Evolutionary conservation across 225 moss, liverwort and hornwort genomes (phyloP).

Genomic region (Anthoceros angustus): DNA sequence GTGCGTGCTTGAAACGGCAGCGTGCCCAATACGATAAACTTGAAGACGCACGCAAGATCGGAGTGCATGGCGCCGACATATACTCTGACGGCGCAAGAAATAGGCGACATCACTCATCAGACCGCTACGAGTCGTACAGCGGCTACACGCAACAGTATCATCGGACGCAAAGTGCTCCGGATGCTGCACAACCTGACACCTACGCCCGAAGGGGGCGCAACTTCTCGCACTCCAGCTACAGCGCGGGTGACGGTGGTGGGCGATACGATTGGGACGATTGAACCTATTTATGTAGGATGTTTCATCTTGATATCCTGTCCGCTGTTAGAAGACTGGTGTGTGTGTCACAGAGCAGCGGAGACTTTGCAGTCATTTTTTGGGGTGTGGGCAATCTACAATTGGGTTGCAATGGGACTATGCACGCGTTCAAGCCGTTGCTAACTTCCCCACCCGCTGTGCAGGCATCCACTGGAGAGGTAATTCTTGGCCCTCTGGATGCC

Average conservation of each 20-base stretch:
- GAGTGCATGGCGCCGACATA: background rate
- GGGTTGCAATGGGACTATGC: too few relatives aligned
- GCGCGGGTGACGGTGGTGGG: conserved; percentile 25
- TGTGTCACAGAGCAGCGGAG: too few relatives aligned
- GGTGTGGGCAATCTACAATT: too few relatives aligned
- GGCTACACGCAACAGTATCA: conserved; percentile 62
- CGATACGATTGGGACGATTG: conserved; percentile 32
- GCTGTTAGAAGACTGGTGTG: too few relatives aligned
- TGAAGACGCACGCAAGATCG: background rate
- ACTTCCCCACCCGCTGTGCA: too few relatives aligned
- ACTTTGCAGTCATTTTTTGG: too few relatives aligned
- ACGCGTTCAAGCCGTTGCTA: too few relatives aligned
- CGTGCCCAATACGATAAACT: background rate
- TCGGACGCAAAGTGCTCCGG: conserved; percentile 87
- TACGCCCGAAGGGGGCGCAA: conserved; percentile 51
- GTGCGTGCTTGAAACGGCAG: background rate
- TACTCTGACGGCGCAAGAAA: background rate
- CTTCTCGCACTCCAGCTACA: conserved; percentile 24
- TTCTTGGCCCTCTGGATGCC: too few relatives aligned
- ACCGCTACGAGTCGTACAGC: background rate
- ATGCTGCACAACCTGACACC: conserved; percentile 91
- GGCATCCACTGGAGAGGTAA: too few relatives aligned
- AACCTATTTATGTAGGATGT: background rate
- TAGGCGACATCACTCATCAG: background rate
- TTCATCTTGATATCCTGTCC: too few relatives aligned